Evolutionary conservation across 176 grass and related monocot species (phyloP).

Genomic region (Alloteropsis semialata): DNA sequence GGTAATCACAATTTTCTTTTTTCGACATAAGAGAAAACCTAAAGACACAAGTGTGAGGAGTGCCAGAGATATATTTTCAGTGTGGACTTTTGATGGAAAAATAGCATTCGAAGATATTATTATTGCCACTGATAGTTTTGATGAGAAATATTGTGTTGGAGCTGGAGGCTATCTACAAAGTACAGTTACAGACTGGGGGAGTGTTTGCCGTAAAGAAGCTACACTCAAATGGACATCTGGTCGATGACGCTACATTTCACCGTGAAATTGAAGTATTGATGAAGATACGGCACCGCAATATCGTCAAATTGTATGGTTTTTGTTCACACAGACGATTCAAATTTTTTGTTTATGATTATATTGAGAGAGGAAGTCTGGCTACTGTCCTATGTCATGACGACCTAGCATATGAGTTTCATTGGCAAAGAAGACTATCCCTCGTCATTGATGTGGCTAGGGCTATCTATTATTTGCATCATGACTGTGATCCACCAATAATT

Average conservation of each 20-base stretch:
- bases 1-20: not conserved
- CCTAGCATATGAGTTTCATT: not conserved
- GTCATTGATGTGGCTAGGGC: slow-evolving; percentile 27
- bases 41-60: not conserved
- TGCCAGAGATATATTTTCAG: too few relatives aligned
- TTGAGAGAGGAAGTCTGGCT: slow-evolving; percentile 20
- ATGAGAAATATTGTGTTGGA: slow-evolving; percentile 20
- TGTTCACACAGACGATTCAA: not conserved
- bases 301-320: not conserved
- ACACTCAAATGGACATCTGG: not conserved
- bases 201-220: slow-evolving; percentile 18
- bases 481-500: slow-evolving; percentile 20
- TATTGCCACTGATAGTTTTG: slow-evolving; percentile 17
- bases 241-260: not conserved
- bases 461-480: slow-evolving; percentile 25
- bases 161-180: slow-evolving; percentile 16
- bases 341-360: slow-evolving; percentile 14
- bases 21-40: not conserved
- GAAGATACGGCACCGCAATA: not conserved
- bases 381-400: not conserved
- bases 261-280: slow-evolving; percentile 28
- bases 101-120: too few relatives aligned
- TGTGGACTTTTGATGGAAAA: too few relatives aligned
- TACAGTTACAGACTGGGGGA: not conserved
- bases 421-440: not conserved